These are phyloP conservation scores for Russula lepida DNA, from an alignment of 768 basidiomycete genomes.

Conservation along the genomic window DNA sequence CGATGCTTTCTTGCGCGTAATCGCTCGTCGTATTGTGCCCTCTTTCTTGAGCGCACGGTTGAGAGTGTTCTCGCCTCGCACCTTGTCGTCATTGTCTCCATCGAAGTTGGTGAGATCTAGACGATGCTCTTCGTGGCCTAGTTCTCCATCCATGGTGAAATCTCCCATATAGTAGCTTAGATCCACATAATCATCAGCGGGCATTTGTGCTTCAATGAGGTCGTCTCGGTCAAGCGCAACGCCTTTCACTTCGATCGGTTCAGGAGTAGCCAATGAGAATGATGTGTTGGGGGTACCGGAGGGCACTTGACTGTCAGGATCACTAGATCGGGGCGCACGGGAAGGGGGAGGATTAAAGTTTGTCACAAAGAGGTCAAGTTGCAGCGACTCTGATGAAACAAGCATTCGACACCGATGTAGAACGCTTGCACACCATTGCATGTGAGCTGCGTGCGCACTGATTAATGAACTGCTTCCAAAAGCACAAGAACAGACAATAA, in stretches of 20 bases:
- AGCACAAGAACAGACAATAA: conserved; percentile 8
- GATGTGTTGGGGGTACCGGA: background rate
- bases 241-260: background rate
- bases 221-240: conserved; percentile 6
- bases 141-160: conserved; percentile 29
- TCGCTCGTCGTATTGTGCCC: conserved; percentile 49
- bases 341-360: conserved; percentile 32
- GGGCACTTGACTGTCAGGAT: background rate
- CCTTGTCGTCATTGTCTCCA: conserved; percentile 54
- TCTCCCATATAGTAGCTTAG: conserved; percentile 36
- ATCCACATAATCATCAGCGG: conserved; percentile 32
- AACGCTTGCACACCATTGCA: conserved; percentile 67
- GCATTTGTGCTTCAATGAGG: background rate
- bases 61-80: conserved; percentile 50
- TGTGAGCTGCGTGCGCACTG: conserved; percentile 41
- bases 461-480: background rate
- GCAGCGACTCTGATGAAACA: conserved; percentile 40
- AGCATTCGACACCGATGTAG: conserved; percentile 55
- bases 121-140: conserved; percentile 41
- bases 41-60: conserved; percentile 47
- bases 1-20: conserved; percentile 30
- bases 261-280: background rate
- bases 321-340: background rate
- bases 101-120: conserved; percentile 72
- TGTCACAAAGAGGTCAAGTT: conserved; percentile 70